Evolutionary conservation across 768 basidiomycete genomes (phyloP).

Genomic region (Boletellus ananas): DNA sequence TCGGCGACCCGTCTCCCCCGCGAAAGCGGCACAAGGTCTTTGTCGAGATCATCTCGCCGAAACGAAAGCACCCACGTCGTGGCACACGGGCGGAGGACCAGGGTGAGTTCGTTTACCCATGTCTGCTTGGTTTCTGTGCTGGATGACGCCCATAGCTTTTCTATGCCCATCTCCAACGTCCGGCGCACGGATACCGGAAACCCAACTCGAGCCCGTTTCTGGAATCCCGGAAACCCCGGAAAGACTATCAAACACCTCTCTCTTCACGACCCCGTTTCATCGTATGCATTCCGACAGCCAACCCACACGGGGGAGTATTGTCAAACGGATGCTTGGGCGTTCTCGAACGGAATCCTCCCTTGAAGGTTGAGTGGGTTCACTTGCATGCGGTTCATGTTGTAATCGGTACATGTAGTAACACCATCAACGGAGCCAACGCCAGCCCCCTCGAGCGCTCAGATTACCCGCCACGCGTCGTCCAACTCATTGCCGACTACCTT

Average conservation of each 20-base stretch:
- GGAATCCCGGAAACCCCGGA: too few relatives aligned
- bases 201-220: too few relatives aligned
- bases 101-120: too few relatives aligned
- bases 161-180: too few relatives aligned
- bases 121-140: too few relatives aligned
- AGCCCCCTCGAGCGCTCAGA: not conserved
- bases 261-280: too few relatives aligned
- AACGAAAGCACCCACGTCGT: too few relatives aligned
- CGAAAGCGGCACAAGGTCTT: slow-evolving; percentile 24
- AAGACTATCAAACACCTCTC: too few relatives aligned
- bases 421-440: not conserved
- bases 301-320: slow-evolving; percentile 42
- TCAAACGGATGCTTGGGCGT: slow-evolving; percentile 70
- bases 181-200: too few relatives aligned
- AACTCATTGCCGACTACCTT: slow-evolving; percentile 20
- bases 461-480: slow-evolving; percentile 22
- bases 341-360: slow-evolving; percentile 61
- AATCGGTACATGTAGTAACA: slow-evolving; percentile 1
- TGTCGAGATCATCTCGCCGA: too few relatives aligned
- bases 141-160: too few relatives aligned
- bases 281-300: not conserved
- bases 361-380: slow-evolving; percentile 16
- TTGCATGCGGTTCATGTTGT: not conserved
- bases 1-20: slow-evolving; percentile 8
- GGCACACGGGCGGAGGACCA: too few relatives aligned